Conservation (phyloP, 1,284 basidiomycete genomes). For the Moesziomyces sp. region DNA sequence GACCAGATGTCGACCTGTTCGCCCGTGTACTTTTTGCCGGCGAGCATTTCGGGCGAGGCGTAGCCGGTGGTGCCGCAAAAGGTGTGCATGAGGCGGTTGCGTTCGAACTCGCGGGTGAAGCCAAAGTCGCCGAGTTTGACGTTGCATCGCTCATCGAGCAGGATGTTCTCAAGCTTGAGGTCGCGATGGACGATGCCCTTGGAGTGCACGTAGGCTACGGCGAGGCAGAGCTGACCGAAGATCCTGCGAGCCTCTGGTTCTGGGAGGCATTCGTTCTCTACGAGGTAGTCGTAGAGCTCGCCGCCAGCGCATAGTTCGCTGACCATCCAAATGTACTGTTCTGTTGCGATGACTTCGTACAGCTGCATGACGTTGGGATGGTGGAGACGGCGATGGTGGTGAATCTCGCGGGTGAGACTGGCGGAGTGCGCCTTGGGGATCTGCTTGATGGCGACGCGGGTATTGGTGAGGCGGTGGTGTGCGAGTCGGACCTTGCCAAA, state of each 20-base stretch:
- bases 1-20: constrained; percentile 99
- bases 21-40: constrained; percentile 87
- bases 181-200: constrained; percentile 70
- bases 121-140: constrained; percentile 87
- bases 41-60: constrained; percentile 93
- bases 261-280: constrained; percentile 66
- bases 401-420: constrained; percentile 93
- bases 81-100: constrained; percentile 85
- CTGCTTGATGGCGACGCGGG: constrained; percentile 87
- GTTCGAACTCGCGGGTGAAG: constrained; percentile 93
- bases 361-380: constrained; percentile 94
- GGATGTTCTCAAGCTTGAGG: constrained; percentile 72
- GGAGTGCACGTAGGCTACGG: constrained; percentile 68
- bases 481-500: constrained; percentile 91
- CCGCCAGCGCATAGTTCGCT: constrained; percentile 96
- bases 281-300: constrained; percentile 70
- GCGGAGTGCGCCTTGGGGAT: constrained; percentile 83
- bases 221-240: constrained; percentile 69
- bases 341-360: constrained; percentile 97
- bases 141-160: constrained; percentile 69
- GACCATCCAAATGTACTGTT: constrained; percentile 93
- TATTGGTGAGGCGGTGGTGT: constrained; percentile 82
- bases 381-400: constrained; percentile 95
- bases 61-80: constrained; percentile 97
- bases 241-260: constrained; percentile 66